Evolutionary conservation across 2,329 filamentous ascomycete species (phyloP).

Genomic region (Aspergillus uvarum): DNA sequence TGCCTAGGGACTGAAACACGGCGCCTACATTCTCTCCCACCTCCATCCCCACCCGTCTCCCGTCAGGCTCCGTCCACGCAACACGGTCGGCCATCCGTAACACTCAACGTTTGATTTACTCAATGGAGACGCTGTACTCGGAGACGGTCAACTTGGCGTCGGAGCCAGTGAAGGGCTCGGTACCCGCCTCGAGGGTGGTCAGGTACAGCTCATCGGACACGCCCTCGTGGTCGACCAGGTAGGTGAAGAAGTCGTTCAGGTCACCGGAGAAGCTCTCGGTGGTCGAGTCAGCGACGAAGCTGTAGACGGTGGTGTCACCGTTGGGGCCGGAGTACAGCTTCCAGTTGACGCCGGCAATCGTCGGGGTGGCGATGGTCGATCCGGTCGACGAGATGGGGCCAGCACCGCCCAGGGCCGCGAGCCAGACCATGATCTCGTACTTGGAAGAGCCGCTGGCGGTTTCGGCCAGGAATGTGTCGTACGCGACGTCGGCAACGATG

Average conservation of each 20-base stretch:
- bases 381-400: slow-evolving; percentile 56
- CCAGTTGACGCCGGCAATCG: slow-evolving; percentile 56
- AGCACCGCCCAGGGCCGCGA: slow-evolving; percentile 57
- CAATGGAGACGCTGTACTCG: slow-evolving; percentile 31
- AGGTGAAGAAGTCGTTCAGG: slow-evolving; percentile 57
- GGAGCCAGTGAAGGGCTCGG: slow-evolving; percentile 37
- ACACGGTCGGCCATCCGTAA: background rate
- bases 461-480: slow-evolving; percentile 60
- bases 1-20: slow-evolving; percentile 21
- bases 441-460: slow-evolving; percentile 48
- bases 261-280: slow-evolving; percentile 58
- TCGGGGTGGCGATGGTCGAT: slow-evolving; percentile 53
- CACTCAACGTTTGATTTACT: slow-evolving; percentile 16
- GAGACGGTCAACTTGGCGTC: slow-evolving; percentile 29
- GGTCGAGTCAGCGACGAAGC: slow-evolving; percentile 54
- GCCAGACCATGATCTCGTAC: slow-evolving; percentile 69
- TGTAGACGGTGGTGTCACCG: slow-evolving; percentile 58
- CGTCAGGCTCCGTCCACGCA: background rate
- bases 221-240: slow-evolving; percentile 48
- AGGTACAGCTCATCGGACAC: slow-evolving; percentile 51
- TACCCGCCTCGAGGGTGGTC: slow-evolving; percentile 47
- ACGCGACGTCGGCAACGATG: slow-evolving; percentile 60
- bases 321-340: slow-evolving; percentile 63
- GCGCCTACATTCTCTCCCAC: slow-evolving; percentile 15
- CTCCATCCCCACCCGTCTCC: slow-evolving; percentile 4